Base-by-base conservation (phyloP, 495 filamentous ascomycete species). In the Cudoniella acicularis region DNA sequence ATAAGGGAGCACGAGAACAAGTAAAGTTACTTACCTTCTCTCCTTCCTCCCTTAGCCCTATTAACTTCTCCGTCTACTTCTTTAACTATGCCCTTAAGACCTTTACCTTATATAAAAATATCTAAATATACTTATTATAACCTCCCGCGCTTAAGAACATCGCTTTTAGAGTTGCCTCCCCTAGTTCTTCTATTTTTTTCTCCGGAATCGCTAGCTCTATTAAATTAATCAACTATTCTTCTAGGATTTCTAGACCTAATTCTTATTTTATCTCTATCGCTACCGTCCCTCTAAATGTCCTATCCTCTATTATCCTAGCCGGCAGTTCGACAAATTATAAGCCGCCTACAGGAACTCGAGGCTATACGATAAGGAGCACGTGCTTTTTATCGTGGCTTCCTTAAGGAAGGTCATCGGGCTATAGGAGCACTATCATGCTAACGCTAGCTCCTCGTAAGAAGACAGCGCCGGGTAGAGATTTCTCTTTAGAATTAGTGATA, bases 251-350 rank as follows among this genome's bases (percentile, higher is more conserved):
- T 66, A 64, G 47, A 46, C 65, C 88, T 2, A 89, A 83, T 72
- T 96, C 92, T 70, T 96, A 90, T 21, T 84, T 62, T 50, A 96
- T 92, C 72, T 96, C 92, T 55, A 81, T 83, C 16, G 91, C 91
- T 0, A 91, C 92, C 1, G 79, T 80, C 2, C 92, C 91, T 4
- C 79, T 77, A 72, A 96, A 96, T 2, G 79, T 83, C 21, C 88
- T 88, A 58, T 89, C 84, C 65, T 96, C 91, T 9, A 96, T 81
- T 91, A 96, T 96, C 4, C 92, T 92, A 0, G 92, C 92, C 0
- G 92, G 92, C 18, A 96, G 75, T 68, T 96, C 92, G 11, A 86
- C 74, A 62, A 96, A 86, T 9, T 79, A 78, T 9, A 96, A 73
- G 3, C 85, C 87, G 0, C 88, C 91, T 10, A 88, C 89, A 0